phyloP scores from a whole-genome alignment of 371 early-diverging fungal species.

The Sporodiniella umbellata region DNA sequence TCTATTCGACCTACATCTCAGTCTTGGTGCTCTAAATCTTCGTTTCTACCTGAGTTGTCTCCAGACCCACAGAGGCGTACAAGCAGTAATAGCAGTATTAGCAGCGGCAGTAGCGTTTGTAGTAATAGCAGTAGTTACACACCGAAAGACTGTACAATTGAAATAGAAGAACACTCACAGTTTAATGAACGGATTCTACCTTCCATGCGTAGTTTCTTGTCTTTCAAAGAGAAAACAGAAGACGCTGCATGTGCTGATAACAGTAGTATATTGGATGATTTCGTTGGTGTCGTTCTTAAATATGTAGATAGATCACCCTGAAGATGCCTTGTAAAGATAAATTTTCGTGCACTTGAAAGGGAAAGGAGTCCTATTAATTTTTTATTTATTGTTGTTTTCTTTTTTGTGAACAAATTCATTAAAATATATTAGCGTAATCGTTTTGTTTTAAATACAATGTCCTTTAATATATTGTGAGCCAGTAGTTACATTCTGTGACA shows the following conservation, averaged over 20 bases:
- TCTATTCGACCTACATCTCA: conserved; percentile 17
- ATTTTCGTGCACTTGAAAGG: no score
- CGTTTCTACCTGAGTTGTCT: conserved; percentile 33
- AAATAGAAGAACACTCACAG: background rate
- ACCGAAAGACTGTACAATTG: background rate
- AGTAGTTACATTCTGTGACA: no score
- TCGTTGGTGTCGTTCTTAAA: conserved; percentile 30
- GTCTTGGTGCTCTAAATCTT: conserved; percentile 13
- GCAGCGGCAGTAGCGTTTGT: conserved; percentile 17
- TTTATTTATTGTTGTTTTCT: no score
- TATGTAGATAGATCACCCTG: conserved; percentile 23
- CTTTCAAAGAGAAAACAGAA: conserved; percentile 18
- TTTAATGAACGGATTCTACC: conserved; percentile 20
- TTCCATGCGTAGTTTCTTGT: conserved; percentile 24
- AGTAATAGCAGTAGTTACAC: conserved; percentile 1
- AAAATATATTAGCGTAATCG: no score
- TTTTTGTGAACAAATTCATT: no score
- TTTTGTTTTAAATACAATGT: no score
- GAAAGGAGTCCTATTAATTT: no score
- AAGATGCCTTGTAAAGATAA: no score
- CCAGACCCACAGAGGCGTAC: conserved; percentile 35
- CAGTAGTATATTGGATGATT: conserved; percentile 28
- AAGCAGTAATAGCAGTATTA: conserved; percentile 40
- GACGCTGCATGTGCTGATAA: conserved; percentile 26
- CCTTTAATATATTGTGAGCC: no score